Evolutionary conservation across 1,139 yeast species (phyloP), one percentile per base, ranked within the genome.

Genomic region (Yamadazyma triangularis): DNA sequence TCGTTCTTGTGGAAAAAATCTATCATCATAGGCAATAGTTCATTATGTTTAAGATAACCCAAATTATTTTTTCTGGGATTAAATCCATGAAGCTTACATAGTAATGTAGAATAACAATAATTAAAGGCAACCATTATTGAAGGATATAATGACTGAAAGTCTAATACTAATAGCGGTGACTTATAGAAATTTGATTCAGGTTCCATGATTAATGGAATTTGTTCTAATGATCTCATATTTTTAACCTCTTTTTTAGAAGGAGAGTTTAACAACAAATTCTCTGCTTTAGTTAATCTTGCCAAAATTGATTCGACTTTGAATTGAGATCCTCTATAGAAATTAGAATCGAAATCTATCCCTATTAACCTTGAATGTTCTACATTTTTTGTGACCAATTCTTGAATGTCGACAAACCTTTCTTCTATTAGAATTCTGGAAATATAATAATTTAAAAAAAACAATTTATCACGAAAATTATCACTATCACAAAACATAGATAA

Each of bases 121-220:
- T 91, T 91, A 53, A 85, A 86, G 0, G 96, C 98, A 45, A 88
- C 86, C 55, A 91, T 75, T 12, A 91, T 73, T 0, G 97, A 88
- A 0, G 98, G 98, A 48, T 91, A 91, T 33, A 91, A 66, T 0
- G 97, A 87, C 48, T 91, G 96, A 48, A 91, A 91, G 53, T 91
- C 98, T 18, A 91, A 59, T 0, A 91, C 97, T 9, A 89, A 72
- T 29, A 91, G 64, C 0, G 98, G 98, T 29, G 93, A 83, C 38
- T 86, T 87, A 54, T 88, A 91, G 44, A 81, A 85, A 25, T 77
- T 77, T 4, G 95, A 77, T 25, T 76, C 76, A 0, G 98, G 98
- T 50, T 91, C 98, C 88, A 91, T 77, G 4, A 91, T 86, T 34
- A 91, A 62, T 0, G 98, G 96, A 7, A 91, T 76, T 41, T 88